Base-by-base conservation (phyloP, 176 grass and related monocot species). In the Ananas comosus region DNA sequence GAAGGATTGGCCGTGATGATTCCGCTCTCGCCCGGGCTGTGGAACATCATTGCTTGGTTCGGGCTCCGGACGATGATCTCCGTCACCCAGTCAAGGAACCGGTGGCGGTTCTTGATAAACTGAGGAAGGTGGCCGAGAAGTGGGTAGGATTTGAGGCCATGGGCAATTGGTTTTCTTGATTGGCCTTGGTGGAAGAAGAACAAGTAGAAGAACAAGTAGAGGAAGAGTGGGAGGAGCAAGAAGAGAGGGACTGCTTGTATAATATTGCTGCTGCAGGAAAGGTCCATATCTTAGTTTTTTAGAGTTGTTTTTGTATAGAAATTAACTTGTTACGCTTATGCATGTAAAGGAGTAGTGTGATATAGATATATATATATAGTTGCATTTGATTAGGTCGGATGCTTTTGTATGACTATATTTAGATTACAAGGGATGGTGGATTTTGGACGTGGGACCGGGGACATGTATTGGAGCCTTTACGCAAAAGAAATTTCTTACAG, bases 71-170 rank as follows among this genome's bases (percentile, higher is more conserved):
- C 51, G 13, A 87, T 47, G 67, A 87, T 49, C 67, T 74, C 79
- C 1, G 91, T 79, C 2, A 47, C 54, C 84, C 79, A 91, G 0
- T 90, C 79, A 17, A 96, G 87, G 63, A 96, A 75, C 33, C 84
- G 67, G 64, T 76, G 28, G 24, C 59, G 70, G 61, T 96, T 90
- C 70, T 76, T 78, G 66, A 90, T 1, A 82, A 74, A 71, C 8
- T 87, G 49, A 51, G 83, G 81, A n/a, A 87, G 51, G 2, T 51
- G 67, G 50, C 87, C 87, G 12, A 96, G 0, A 14, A 96, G 5
- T 42, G 81, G 84, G 66, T 90, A 90, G 13, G 1, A 5, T 73
- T 67, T 87, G 72, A 80, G 51, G 14, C 70, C 57, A 51, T 64
- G 51, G 58, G 50, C 53, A 17, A 13, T 69, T 2, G 72, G 56